Evolutionary conservation across 2,329 filamentous ascomycete genomes (phyloP), one percentile per base, ranked within the genome.

Genomic region (Hansfordia pulvinata): DNA sequence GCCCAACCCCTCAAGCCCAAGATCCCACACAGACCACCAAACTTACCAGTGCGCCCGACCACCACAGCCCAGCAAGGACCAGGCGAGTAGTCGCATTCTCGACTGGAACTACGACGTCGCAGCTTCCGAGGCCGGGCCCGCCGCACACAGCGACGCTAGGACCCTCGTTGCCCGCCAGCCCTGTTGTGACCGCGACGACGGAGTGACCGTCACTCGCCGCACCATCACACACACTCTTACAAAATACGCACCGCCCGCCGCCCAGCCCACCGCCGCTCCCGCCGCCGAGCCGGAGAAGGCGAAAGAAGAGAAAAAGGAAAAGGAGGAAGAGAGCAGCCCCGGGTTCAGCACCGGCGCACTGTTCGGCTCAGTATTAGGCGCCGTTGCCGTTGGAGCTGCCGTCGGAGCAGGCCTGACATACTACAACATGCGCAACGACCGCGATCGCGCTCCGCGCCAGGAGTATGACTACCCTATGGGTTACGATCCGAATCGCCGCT

Each of bases 321-420:
- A 35, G 13, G 37, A 37, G 26, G 39, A 37, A 10, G 20, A 37
- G 34, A 59, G 33, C 52, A 46, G 27, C 49, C 52, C 16, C 30
- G 33, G 67, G 4, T 53, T 69, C 20, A 63, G 60, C 26, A 62
- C 70, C 20, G 75, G 75, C 37, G 69, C 71, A 12, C 62, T 86
- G 21, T 63, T 90, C 23, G 80, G 83, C 6, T 78, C 80, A 6
- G 59, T 92, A 8, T 62, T 93, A 25, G 83, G 82, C 22, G 81
- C 79, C 20, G 40, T 43, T 17, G 82, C 81, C 10, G 81, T 81
- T 11, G 80, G 79, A 20, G 80, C 76, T 19, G 79, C 77, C 8
- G 59, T 81, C 20, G 77, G 56, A 10, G 60, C 58, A 14, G 58
- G 58, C n/a, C 34, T 69, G 13, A 61, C 81, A 8, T 93, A 90